Percentiles rank a stretch among this genome's conserved stretches.
Evolutionary conservation across 2,329 filamentous ascomycete species (phyloP).

Genomic region (Helminthosporium solani): DNA sequence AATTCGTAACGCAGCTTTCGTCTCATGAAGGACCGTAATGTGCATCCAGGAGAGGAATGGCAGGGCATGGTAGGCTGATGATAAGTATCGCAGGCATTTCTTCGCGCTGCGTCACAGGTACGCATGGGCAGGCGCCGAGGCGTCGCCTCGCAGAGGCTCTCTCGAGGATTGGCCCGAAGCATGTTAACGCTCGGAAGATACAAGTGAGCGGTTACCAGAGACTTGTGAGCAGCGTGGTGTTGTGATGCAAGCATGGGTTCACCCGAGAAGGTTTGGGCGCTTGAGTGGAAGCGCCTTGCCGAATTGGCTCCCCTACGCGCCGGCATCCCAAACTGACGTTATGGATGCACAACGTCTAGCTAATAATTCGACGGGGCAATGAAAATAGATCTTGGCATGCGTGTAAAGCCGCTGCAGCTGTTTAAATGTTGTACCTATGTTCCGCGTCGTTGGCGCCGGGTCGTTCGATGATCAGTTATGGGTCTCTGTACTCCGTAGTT

Average conservation of each 20-base stretch:
- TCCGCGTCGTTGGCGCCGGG: constrained; percentile 9
- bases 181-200: constrained; percentile 36
- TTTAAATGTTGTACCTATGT: constrained; percentile 15
- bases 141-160: constrained; percentile 28
- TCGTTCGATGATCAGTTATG: constrained; percentile 1
- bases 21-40: constrained; percentile 37
- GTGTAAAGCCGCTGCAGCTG: constrained; percentile 20
- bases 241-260: constrained; percentile 27
- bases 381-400: constrained; percentile 38
- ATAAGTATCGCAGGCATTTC: constrained; percentile 37
- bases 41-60: constrained; percentile 23
- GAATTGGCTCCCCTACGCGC: constrained; percentile 30
- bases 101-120: constrained; percentile 33
- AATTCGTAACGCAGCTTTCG: constrained; percentile 38
- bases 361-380: constrained; percentile 22
- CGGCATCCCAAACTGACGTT: constrained; percentile 13
- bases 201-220: constrained; percentile 24
- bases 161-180: constrained; percentile 27
- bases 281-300: constrained; percentile 24
- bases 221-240: constrained; percentile 24
- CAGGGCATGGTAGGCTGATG: constrained; percentile 33
- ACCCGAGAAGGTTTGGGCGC: constrained; percentile 31
- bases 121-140: constrained; percentile 40
- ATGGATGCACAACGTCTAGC: constrained; percentile 20
- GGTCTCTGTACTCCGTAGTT: background rate